Evolutionary conservation across 768 basidiomycete genomes (phyloP), one percentile per base, ranked within the genome.

Genomic region (Mycena rebaudengoi): DNA sequence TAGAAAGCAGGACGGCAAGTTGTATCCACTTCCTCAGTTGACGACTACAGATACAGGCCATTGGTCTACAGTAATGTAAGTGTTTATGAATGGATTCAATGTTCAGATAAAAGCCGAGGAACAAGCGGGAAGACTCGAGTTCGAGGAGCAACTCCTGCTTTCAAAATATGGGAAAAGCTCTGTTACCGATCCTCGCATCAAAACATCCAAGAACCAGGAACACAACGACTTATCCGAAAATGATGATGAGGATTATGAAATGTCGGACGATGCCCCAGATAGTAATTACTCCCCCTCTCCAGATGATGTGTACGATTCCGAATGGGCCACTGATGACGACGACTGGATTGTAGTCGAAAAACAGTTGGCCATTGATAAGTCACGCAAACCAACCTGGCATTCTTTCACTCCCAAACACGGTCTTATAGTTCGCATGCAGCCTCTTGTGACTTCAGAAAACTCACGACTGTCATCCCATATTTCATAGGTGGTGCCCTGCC

Each of bases 401-500:
- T 60, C n/a, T n/a, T n/a, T n/a, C n/a, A n/a, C n/a, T 37, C 18
- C 6, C 29, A 21, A 60, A 21, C 32, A 30, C n/a, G n/a, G n/a
- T n/a, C n/a, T n/a, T n/a, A n/a, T n/a, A n/a, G n/a, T n/a, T n/a
- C n/a, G n/a, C n/a, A n/a, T n/a, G n/a, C n/a, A n/a, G n/a, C n/a
- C n/a, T n/a, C n/a, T n/a, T 51, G 51, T 58, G 56, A 67, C 57
- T 37, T 52, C 35, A 16, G 25, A 14, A 14, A n/a, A 11, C 44
- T 26, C 23, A 16, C 16, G 44, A 13, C 40, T 18, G 6, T 41
- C 21, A 41, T 77, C 4, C 73, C 74, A 23, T 75, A 78, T 54
- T 75, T 80, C 65, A 50, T 74, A 14, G 78, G 76, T 2, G 65
- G 39, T 28, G 21, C 59, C 4, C 52, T 79, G n/a, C 78, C 77